Base-by-base conservation (phyloP, 2,329 filamentous ascomycete genomes). In the Fusarium sp. region DNA sequence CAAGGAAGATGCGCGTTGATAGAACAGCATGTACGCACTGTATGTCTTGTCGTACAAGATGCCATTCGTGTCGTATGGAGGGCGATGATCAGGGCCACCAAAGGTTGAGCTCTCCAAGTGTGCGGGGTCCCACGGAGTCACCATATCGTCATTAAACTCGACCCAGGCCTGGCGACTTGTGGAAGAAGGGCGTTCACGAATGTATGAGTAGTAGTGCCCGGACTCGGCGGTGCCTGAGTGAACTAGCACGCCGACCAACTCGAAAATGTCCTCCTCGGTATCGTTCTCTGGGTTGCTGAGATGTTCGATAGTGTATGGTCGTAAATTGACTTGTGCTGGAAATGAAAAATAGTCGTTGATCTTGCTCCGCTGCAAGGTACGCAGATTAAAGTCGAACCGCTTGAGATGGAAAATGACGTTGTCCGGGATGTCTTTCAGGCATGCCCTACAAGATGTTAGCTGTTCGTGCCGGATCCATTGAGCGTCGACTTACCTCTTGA, bases 11-110 rank as follows among this genome's bases (percentile, higher is more conserved):
- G 90, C 88, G 51, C 96, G 90, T 78, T 98, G 93, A 78, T 99
- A 99, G 79, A 99, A 98, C 9, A 99, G 87, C 93, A 99, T 98
- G 79, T 99, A 99, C 12, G 95, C 96, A 78, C 94, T 98, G 84
- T 91, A 91, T 6, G 88, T 87, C 79, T 95, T 95, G 73, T 91
- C 88, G 69, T 87, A 89, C 0, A 83, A 71, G 16, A 84, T 77
- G 64, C 82, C 82, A 73, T 83, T 80, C 52, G 73, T 76, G 65
- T 87, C 82, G 74, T 84, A 82, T 66, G 86, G 73, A 63, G 82
- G 70, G 9, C 86, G 83, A 62, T 86, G 86, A 62, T 92, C 90
- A 6, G 83, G 77, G 2, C 93, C 93, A n/a, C 93, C 93, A 82
- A 94, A 97, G 73, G 95, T 96, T 43, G 91, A 88, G 57, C 87